A percentile compares a stretch with the other conserved stretches of the same genome.
phyloP scores from a whole-genome alignment of 495 filamentous ascomycete genomes.

The Aspergillus funiculosus region DNA sequence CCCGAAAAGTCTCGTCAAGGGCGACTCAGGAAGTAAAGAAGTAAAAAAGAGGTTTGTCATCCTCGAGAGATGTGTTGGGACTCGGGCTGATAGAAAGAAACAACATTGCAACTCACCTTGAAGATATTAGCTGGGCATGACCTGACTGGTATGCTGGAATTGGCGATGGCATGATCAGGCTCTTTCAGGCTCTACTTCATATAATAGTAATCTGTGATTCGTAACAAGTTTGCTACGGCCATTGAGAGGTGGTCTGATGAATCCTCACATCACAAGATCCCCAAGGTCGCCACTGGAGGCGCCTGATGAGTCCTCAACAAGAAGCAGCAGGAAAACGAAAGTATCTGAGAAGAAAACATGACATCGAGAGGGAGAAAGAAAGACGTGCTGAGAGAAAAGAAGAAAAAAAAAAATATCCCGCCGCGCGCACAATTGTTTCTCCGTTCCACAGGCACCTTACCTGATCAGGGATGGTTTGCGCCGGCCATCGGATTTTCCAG shows the following conservation, averaged over 20 bases:
- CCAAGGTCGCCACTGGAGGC: neutral
- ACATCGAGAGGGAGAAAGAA: conserved; percentile 8
- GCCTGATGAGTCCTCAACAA: neutral
- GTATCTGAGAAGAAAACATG: neutral
- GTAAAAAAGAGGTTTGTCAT: conserved; percentile 75
- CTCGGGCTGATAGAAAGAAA: conserved; percentile 16
- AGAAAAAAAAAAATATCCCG: conserved; percentile 23
- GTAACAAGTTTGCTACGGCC: too few relatives aligned
- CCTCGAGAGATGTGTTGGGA: conserved; percentile 45
- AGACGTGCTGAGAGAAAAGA: conserved; percentile 22
- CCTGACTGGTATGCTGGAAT: conserved; percentile 20
- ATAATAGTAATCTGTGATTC: too few relatives aligned
- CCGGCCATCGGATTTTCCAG: conserved; percentile 18
- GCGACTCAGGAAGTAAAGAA: conserved; percentile 96
- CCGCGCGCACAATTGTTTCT: conserved; percentile 18
- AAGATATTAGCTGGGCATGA: conserved; percentile 11
- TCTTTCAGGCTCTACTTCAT: too few relatives aligned
- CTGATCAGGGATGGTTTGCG: conserved; percentile 21
- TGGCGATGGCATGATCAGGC: conserved; percentile 15
- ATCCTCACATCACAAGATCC: neutral
- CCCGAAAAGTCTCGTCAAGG: conserved; percentile 81
- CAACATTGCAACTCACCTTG: conserved; percentile 26
- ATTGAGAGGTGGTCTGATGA: conserved; percentile 7
- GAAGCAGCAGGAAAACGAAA: conserved; percentile 4
- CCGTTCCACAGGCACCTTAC: conserved; percentile 24